Conservation (phyloP, 169 alveolate genomes). For the Plasmodium vinckei region DNA sequence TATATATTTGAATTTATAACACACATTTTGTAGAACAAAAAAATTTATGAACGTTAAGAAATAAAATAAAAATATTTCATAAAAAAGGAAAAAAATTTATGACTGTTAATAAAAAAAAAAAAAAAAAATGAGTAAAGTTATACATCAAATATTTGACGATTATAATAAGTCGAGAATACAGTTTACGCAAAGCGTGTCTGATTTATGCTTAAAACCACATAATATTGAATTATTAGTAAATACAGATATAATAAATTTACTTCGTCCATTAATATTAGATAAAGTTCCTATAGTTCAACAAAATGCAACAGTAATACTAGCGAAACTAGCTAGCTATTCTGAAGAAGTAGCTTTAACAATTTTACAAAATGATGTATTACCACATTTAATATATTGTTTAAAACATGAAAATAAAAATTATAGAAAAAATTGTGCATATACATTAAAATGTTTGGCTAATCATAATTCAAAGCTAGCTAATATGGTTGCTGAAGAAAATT, state of each 20-base stretch:
- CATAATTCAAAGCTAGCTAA: slow-evolving; percentile 71
- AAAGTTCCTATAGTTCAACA: slow-evolving; percentile 71
- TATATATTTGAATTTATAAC: neutral
- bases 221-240: slow-evolving; percentile 56
- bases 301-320: slow-evolving; percentile 60
- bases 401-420: slow-evolving; percentile 75
- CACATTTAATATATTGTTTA: slow-evolving; percentile 70
- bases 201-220: slow-evolving; percentile 55
- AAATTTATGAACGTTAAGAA: slow-evolving; percentile 1
- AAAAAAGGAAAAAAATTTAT: neutral
- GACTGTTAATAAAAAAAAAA: neutral
- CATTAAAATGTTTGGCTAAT: slow-evolving; percentile 49
- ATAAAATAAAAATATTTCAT: neutral
- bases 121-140: slow-evolving; percentile 51
- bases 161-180: slow-evolving; percentile 45
- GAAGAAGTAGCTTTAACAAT: slow-evolving; percentile 65
- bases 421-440: slow-evolving; percentile 60
- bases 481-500: slow-evolving; percentile 48
- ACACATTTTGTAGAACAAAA: neutral
- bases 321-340: slow-evolving; percentile 54
- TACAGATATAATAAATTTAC: slow-evolving; percentile 59
- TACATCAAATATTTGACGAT: slow-evolving; percentile 66
- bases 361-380: slow-evolving; percentile 63
- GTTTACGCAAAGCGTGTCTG: slow-evolving; percentile 55
- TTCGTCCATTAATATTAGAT: slow-evolving; percentile 63